Base-by-base conservation (phyloP, 1,284 basidiomycete species). In the Fomitiporia mediterranea region DNA sequence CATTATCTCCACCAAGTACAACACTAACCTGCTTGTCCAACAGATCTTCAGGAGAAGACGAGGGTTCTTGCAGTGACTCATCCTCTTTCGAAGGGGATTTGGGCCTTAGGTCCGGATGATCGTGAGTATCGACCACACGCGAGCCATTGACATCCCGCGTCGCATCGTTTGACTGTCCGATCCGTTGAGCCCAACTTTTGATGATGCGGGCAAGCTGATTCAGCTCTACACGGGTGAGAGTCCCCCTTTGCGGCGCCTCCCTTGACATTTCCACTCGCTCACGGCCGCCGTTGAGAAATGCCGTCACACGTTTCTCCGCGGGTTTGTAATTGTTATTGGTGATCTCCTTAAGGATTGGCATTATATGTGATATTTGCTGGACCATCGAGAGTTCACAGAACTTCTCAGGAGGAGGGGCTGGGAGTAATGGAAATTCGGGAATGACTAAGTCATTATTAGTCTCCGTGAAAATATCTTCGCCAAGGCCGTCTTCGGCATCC, bases 361-460 rank as follows among this genome's bases (percentile, higher is more conserved):
- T 86, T 27, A 79, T 74, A 63, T 86, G 85, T 17, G 71, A 74
- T 54, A 89, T 78, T 62, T 90, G 85, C 44, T 78, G 69, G 8
- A 71, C 71, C n/a, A 86, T 72, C 5, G 73, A 57, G 28, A 86
- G 73, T 28, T 71, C 65, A 37, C 61, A 64, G 60, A 86, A 87
- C 4, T 68, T 68, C 0, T 65, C 63, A 5, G 70, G 64, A 0
- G 66, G 59, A 11, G 79, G 77, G 28, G 74, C 70, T 6, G 73
- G 51, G 7, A 73, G 71, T 5, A 66, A 62, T 2, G 78, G 76
- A 60, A 23, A 8, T 32, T 74, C 73, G 7, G 69, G 67, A 15
- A 65, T 61, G 21, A 65, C 64, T 15, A 57, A 19, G 8, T 30
- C 32, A 66, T 21, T 27, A 32, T 56, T 11, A 42, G 46, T 3